phyloP scores from a whole-genome alignment of 148 eudicot genomes.

The Chenopodium suecicum region DNA sequence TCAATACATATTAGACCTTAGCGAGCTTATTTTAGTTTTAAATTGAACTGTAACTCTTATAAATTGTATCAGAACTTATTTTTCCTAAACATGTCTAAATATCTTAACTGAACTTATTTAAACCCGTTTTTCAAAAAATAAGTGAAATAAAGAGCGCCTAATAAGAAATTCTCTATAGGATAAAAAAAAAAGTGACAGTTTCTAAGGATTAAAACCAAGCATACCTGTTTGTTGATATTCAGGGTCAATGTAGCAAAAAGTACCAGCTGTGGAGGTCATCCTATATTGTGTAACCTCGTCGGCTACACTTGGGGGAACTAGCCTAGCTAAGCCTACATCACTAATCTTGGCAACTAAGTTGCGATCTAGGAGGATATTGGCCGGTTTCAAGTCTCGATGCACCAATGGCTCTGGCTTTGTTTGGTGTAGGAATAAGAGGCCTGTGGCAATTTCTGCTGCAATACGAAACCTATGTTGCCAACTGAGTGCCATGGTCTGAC shows the following conservation, averaged over 20 bases:
- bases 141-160: too few relatives aligned
- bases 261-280: conserved; percentile 91
- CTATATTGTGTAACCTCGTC: conserved; percentile 77
- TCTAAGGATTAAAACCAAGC: conserved; percentile 15
- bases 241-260: conserved; percentile 93
- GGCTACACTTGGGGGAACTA: conserved; percentile 80
- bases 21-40: too few relatives aligned
- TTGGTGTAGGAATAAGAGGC: conserved; percentile 82
- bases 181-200: background rate
- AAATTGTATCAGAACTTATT: too few relatives aligned
- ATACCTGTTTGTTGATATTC: conserved; percentile 96
- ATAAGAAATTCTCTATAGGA: too few relatives aligned
- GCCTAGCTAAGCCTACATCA: conserved; percentile 87
- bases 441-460: conserved; percentile 79
- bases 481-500: conserved; percentile 51
- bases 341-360: conserved; percentile 83
- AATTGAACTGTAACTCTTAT: too few relatives aligned
- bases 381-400: conserved; percentile 91
- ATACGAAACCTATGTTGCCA: conserved; percentile 87
- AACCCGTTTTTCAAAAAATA: too few relatives aligned
- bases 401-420: conserved; percentile 92
- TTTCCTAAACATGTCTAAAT: too few relatives aligned
- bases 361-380: conserved; percentile 75
- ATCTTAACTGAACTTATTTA: too few relatives aligned
- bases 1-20: too few relatives aligned